phyloP scores from a whole-genome alignment of 257 asterid genomes.

The Eustoma russellianum region DNA sequence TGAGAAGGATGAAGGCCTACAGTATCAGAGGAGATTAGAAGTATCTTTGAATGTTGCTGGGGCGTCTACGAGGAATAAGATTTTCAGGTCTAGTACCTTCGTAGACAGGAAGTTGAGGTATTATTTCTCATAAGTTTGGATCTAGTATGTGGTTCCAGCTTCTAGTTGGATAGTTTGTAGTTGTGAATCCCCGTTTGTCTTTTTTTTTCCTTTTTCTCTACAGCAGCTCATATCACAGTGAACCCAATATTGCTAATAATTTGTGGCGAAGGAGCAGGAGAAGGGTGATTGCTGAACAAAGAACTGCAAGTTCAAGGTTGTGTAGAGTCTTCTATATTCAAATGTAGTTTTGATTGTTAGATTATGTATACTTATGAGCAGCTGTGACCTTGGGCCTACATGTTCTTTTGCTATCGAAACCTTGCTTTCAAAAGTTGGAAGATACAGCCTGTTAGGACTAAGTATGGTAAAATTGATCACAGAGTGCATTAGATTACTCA shows the following conservation, averaged over 20 bases:
- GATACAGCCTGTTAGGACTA: too few species aligned
- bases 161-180: background rate
- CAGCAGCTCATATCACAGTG: slow-evolving; percentile 82
- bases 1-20: slow-evolving; percentile 75
- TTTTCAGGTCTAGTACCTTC: slow-evolving; percentile 68
- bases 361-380: background rate
- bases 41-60: slow-evolving; percentile 71
- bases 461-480: too few species aligned
- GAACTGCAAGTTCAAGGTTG: slow-evolving; percentile 98
- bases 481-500: too few species aligned
- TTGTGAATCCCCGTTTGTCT: background rate
- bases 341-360: background rate
- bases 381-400: background rate
- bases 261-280: slow-evolving; percentile 97
- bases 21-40: slow-evolving; percentile 63
- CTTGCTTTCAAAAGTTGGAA: background rate
- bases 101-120: slow-evolving; percentile 80
- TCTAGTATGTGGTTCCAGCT: background rate
- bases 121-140: slow-evolving; percentile 3
- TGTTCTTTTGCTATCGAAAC: background rate
- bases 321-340: slow-evolving; percentile 17
- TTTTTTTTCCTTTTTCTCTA: slow-evolving; percentile 11
- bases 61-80: slow-evolving; percentile 73
- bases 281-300: slow-evolving; percentile 72
- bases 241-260: slow-evolving; percentile 79